phyloP scores from a whole-genome alignment of 2,329 filamentous ascomycete genomes.

The Westerdykella ornata region DNA sequence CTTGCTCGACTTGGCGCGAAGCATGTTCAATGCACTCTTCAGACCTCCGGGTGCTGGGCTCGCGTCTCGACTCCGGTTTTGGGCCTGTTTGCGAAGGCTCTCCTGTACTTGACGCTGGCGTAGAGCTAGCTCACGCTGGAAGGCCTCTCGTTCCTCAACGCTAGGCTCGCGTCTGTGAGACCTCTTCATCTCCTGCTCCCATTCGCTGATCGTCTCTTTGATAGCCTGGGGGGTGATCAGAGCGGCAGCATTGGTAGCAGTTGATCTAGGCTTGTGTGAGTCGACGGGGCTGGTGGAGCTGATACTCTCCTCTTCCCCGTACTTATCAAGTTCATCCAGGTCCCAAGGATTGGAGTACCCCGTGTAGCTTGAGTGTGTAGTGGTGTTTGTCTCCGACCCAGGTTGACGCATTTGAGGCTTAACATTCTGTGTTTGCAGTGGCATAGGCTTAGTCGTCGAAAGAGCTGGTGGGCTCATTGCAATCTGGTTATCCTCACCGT shows the following conservation, averaged over 20 bases:
- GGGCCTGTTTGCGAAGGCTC: slow-evolving; percentile 57
- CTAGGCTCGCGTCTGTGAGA: slow-evolving; percentile 46
- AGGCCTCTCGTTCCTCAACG: slow-evolving; percentile 59
- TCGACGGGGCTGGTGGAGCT: slow-evolving; percentile 34
- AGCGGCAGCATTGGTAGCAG: neutral
- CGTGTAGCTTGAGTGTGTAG: slow-evolving; percentile 45
- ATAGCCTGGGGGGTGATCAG: neutral
- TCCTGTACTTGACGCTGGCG: slow-evolving; percentile 66
- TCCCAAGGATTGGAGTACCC: slow-evolving; percentile 50
- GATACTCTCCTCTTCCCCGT: slow-evolving; percentile 31
- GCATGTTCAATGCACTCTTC: slow-evolving; percentile 55
- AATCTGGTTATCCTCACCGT: slow-evolving; percentile 38
- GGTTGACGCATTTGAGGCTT: slow-evolving; percentile 23
- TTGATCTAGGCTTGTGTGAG: slow-evolving; percentile 15
- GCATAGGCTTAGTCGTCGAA: slow-evolving; percentile 24
- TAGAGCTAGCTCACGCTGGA: slow-evolving; percentile 64
- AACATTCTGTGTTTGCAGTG: slow-evolving; percentile 29
- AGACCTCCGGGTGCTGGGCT: slow-evolving; percentile 38
- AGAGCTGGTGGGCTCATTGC: slow-evolving; percentile 42
- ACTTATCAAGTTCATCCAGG: slow-evolving; percentile 45
- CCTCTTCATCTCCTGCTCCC: slow-evolving; percentile 46
- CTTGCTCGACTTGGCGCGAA: slow-evolving; percentile 61
- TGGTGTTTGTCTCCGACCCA: slow-evolving; percentile 34
- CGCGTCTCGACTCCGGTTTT: slow-evolving; percentile 49
- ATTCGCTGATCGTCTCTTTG: slow-evolving; percentile 22